Conservation (phyloP, 164 flowering plant genomes). For the Santalum album region DNA sequence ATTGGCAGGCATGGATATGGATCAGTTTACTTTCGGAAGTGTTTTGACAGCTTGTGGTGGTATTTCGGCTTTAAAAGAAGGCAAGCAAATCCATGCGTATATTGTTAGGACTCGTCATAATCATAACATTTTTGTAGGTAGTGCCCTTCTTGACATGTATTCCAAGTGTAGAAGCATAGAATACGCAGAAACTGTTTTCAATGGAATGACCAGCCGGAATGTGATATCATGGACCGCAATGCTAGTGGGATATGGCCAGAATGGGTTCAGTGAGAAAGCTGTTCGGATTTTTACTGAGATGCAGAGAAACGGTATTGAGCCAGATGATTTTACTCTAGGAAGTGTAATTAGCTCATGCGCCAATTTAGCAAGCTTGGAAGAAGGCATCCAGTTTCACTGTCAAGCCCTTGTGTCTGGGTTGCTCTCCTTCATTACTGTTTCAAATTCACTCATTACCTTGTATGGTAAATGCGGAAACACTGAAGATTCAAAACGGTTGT, state of each 20-base stretch:
- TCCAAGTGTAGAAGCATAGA: constrained; percentile 50
- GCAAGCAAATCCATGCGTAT: constrained; percentile 63
- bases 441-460: constrained; percentile 71
- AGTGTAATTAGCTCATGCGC: constrained; percentile 87
- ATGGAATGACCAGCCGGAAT: constrained; percentile 49
- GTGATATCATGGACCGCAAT: constrained; percentile 85
- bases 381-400: constrained; percentile 74
- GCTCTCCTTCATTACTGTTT: constrained; percentile 47
- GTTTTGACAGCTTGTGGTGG: constrained; percentile 74
- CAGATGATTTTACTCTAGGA: constrained; percentile 74
- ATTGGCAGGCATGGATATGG: constrained; percentile 37
- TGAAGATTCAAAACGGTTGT: constrained; percentile 45
- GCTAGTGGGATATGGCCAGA: constrained; percentile 81
- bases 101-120: constrained; percentile 36
- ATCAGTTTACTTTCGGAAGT: constrained; percentile 79
- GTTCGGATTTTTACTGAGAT: constrained; percentile 46
- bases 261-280: constrained; percentile 72
- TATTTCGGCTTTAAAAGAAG: constrained; percentile 44
- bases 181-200: constrained; percentile 58
- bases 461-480: constrained; percentile 80
- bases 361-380: constrained; percentile 77
- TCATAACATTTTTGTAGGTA: constrained; percentile 61
- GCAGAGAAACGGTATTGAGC: constrained; percentile 56
- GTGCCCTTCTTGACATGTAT: constrained; percentile 89
- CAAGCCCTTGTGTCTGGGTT: constrained; percentile 55